phyloP scores from a whole-genome alignment of 2,329 filamentous ascomycete genomes.

The Monosporascus sp. region DNA sequence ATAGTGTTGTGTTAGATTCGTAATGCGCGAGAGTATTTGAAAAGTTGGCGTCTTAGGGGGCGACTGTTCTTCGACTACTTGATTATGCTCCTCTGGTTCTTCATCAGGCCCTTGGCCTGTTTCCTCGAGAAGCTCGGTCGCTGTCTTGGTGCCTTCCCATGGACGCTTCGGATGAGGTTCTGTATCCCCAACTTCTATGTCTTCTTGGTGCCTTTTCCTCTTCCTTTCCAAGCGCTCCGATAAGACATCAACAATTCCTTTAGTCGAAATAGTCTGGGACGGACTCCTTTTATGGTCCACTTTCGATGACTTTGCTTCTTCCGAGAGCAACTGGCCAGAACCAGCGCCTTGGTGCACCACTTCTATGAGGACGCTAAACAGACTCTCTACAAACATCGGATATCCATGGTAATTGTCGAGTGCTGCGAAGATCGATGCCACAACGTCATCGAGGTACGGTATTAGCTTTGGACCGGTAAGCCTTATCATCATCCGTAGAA shows the following conservation, averaged over 20 bases:
- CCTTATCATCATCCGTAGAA: conserved; percentile 89
- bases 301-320: conserved; percentile 30
- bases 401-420: conserved; percentile 97
- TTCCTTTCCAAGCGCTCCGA: conserved; percentile 52
- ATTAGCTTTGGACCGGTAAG: conserved; percentile 77
- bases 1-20: conserved; percentile 81
- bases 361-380: conserved; percentile 78
- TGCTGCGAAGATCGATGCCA: conserved; percentile 85
- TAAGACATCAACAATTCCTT: conserved; percentile 51
- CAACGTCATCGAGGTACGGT: conserved; percentile 85
- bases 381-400: conserved; percentile 71
- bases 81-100: conserved; percentile 29
- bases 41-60: conserved; percentile 73
- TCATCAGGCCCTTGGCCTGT: conserved; percentile 22
- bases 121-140: conserved; percentile 26
- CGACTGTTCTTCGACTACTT: conserved; percentile 43
- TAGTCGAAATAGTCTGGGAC: conserved; percentile 30
- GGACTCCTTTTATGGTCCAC: conserved; percentile 39
- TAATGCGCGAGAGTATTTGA: conserved; percentile 73
- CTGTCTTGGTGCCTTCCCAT: conserved; percentile 26
- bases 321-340: conserved; percentile 43
- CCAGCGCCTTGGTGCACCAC: conserved; percentile 78
- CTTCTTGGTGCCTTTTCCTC: conserved; percentile 23
- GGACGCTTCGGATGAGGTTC: conserved; percentile 29
- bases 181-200: conserved; percentile 26